These are phyloP conservation scores for Fusarium tupiense DNA, from an alignment of 2,329 filamentous ascomycete genomes.

Conservation along the genomic window DNA sequence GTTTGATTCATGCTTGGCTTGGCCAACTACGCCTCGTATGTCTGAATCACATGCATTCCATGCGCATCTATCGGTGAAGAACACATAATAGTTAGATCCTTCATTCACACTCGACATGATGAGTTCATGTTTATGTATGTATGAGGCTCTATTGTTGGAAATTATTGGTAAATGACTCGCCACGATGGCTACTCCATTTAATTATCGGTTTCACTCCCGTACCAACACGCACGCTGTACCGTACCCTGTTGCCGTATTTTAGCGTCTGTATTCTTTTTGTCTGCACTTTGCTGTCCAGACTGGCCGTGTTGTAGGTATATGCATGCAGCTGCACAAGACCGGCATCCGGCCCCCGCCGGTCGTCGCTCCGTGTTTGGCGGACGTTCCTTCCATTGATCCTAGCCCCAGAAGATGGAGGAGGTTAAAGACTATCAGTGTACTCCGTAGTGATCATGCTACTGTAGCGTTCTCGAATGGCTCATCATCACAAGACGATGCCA, in stretches of 20 bases:
- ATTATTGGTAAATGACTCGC: slow-evolving; percentile 28
- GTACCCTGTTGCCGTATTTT: slow-evolving; percentile 10
- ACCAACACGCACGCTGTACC: slow-evolving; percentile 2
- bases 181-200: slow-evolving; percentile 12
- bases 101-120: background rate
- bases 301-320: slow-evolving; percentile 3
- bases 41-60: slow-evolving; percentile 29
- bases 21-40: background rate
- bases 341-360: slow-evolving; percentile 41
- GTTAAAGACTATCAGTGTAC: background rate
- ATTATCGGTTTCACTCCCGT: slow-evolving; percentile 16
- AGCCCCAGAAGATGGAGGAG: background rate
- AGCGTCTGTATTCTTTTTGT: slow-evolving; percentile 26
- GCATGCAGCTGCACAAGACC: slow-evolving; percentile 40
- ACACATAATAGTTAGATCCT: background rate
- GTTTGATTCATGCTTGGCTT: slow-evolving; percentile 21
- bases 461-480: background rate
- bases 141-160: background rate
- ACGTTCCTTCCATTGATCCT: slow-evolving; percentile 15
- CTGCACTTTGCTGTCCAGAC: slow-evolving; percentile 18
- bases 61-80: background rate
- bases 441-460: background rate
- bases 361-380: slow-evolving; percentile 23
- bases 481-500: background rate
- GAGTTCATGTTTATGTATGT: background rate